phyloP scores from a whole-genome alignment of 495 filamentous ascomycete genomes.

The Clohesyomyces aquaticus region DNA sequence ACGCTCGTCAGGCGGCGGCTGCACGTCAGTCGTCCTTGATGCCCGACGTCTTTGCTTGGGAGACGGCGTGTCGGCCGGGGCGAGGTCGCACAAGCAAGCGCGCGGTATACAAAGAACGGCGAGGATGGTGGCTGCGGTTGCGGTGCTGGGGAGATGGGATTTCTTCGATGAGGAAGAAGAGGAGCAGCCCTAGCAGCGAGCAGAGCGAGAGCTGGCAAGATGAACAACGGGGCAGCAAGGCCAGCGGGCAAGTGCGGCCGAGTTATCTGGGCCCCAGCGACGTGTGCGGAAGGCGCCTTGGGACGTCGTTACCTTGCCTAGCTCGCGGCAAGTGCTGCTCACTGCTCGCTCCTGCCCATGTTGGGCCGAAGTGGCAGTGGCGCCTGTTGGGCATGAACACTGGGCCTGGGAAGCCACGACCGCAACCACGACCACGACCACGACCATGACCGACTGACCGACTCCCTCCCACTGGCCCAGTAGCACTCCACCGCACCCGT shows the following conservation, averaged over 20 bases:
- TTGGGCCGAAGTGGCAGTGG: slow-evolving; percentile 9
- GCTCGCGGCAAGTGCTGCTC: too few relatives aligned
- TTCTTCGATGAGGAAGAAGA: too few relatives aligned
- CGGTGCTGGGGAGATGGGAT: not conserved
- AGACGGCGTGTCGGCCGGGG: not conserved
- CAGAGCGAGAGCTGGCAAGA: too few relatives aligned
- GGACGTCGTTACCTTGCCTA: not conserved
- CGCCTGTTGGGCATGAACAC: slow-evolving; percentile 10
- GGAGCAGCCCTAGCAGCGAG: not conserved
- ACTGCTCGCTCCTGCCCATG: not conserved
- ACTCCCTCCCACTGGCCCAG: too few relatives aligned
- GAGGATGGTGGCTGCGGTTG: not conserved
- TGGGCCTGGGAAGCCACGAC: not conserved
- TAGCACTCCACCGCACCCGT: not conserved
- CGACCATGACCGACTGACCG: too few relatives aligned
- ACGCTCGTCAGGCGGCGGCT: not conserved
- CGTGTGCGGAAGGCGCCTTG: not conserved
- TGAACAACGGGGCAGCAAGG: too few relatives aligned
- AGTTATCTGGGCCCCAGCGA: not conserved
- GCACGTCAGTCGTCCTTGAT: not conserved
- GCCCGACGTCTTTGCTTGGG: not conserved
- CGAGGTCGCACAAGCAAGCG: not conserved
- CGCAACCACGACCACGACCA: not conserved
- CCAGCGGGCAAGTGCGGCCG: not conserved
- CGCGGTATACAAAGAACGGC: not conserved